Evolutionary conservation across 345 rosid genomes (phyloP).

Genomic region (Citrus glauca): DNA sequence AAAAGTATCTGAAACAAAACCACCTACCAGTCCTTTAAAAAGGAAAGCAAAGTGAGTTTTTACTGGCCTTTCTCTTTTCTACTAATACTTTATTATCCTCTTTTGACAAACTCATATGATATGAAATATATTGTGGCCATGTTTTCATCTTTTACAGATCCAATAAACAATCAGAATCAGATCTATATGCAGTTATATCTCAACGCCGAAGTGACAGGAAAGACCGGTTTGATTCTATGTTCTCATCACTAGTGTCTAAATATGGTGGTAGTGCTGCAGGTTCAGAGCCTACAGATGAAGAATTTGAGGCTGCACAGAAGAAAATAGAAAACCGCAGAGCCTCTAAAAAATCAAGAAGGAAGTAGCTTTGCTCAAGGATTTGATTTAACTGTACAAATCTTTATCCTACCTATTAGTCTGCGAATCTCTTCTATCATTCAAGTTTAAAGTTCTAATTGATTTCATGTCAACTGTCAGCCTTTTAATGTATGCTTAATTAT

Average conservation of each 20-base stretch:
- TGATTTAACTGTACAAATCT: slow-evolving; percentile 14
- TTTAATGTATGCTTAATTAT: not conserved
- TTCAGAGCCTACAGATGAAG: slow-evolving; percentile 80
- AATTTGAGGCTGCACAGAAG: slow-evolving; percentile 81
- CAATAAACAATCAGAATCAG: slow-evolving; percentile 43
- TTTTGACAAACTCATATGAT: not conserved
- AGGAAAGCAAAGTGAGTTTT: slow-evolving; percentile 56
- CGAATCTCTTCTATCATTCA: not conserved
- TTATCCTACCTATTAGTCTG: not conserved
- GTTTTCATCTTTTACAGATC: slow-evolving; percentile 34
- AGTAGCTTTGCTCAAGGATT: slow-evolving; percentile 22
- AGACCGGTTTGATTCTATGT: slow-evolving; percentile 73
- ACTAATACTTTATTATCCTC: not conserved
- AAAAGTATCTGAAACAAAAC: slow-evolving; percentile 54
- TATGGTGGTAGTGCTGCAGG: slow-evolving; percentile 50
- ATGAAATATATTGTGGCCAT: not conserved
- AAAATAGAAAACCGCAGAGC: slow-evolving; percentile 51
- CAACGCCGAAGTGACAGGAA: slow-evolving; percentile 68
- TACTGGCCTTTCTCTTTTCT: not conserved
- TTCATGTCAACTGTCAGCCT: not conserved
- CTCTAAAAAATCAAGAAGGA: slow-evolving; percentile 43
- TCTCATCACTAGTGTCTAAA: slow-evolving; percentile 64
- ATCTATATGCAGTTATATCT: slow-evolving; percentile 56
- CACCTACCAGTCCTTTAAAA: slow-evolving; percentile 61
- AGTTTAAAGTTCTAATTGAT: not conserved